Conservation (phyloP, 2,329 filamentous ascomycete species). For the Phialophora expanda region DNA sequence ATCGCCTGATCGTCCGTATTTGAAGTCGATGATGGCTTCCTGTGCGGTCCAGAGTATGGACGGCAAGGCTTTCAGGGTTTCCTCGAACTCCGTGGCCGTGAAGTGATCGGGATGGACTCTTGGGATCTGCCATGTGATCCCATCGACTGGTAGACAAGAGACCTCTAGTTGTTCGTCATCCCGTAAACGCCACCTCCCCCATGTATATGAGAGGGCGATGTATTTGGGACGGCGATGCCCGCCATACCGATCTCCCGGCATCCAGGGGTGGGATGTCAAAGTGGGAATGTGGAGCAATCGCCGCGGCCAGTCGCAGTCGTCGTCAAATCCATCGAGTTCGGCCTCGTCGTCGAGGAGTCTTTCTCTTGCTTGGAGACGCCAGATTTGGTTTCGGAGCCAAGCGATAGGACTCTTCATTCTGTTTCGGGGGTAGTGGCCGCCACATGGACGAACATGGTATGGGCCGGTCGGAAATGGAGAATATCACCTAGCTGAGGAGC, state of each 20-base stretch:
- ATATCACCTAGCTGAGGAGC: too few relatives aligned
- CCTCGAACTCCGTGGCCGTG: background rate
- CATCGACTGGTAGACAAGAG: background rate
- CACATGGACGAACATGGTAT: too few relatives aligned
- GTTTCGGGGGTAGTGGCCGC: too few relatives aligned
- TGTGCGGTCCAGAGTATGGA: background rate
- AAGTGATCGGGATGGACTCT: background rate
- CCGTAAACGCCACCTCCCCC: background rate
- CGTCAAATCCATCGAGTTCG: background rate
- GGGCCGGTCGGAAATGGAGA: too few relatives aligned
- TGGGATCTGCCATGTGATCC: background rate
- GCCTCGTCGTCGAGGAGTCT: too few relatives aligned
- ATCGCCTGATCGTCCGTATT: background rate
- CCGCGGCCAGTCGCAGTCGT: background rate
- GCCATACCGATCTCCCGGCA: background rate
- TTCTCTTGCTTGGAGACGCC: too few relatives aligned
- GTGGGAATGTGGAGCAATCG: background rate
- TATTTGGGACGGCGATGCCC: background rate
- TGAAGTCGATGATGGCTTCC: background rate
- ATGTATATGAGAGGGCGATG: background rate
- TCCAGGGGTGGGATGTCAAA: slow-evolving; percentile 1
- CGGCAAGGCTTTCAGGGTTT: background rate
- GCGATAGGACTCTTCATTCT: too few relatives aligned
- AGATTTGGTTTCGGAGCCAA: too few relatives aligned
- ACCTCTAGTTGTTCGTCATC: background rate